These are phyloP conservation scores for Coccinonectria pachysandricola DNA, from an alignment of 2,329 filamentous ascomycete genomes.

Conservation along the genomic window DNA sequence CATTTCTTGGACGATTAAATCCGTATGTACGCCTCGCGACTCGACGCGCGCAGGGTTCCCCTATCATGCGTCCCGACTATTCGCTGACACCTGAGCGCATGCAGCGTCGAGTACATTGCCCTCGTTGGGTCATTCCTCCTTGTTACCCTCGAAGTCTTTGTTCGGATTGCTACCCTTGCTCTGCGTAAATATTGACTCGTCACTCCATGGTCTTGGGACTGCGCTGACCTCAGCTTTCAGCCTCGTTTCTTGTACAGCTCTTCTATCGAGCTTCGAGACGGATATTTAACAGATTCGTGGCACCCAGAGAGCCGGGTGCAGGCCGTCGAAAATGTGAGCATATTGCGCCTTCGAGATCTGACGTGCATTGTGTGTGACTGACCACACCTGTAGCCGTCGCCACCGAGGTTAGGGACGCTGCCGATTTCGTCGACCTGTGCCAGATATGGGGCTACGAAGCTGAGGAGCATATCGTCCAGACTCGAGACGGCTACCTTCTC, in stretches of 20 bases:
- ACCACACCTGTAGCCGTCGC: constrained; percentile 57
- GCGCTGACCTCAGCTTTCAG: constrained; percentile 30
- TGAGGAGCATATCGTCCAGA: constrained; percentile 94
- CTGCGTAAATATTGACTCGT: constrained; percentile 71
- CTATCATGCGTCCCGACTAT: constrained; percentile 3
- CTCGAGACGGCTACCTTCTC: constrained; percentile 84
- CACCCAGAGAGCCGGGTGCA: constrained; percentile 56
- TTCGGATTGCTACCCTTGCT: constrained; percentile 77
- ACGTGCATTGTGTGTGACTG: constrained; percentile 27
- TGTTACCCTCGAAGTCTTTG: constrained; percentile 69
- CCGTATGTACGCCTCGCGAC: constrained; percentile 29
- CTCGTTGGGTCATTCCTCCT: constrained; percentile 76
- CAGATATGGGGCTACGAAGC: constrained; percentile 83
- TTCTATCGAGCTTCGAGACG: constrained; percentile 75
- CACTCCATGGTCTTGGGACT: constrained; percentile 7
- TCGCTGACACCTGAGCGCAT: constrained; percentile 8
- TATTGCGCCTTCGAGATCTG: constrained; percentile 23
- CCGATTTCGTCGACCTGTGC: constrained; percentile 92
- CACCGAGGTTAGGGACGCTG: constrained; percentile 69
- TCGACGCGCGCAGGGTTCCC: constrained; percentile 4
- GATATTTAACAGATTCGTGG: constrained; percentile 70
- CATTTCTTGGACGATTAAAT: constrained; percentile 42
- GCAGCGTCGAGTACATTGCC: constrained; percentile 75
- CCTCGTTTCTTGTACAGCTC: constrained; percentile 68
- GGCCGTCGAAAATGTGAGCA: constrained; percentile 52